phyloP scores from a whole-genome alignment of 1,284 basidiomycete genomes.

The Spongispora temasekensis region DNA sequence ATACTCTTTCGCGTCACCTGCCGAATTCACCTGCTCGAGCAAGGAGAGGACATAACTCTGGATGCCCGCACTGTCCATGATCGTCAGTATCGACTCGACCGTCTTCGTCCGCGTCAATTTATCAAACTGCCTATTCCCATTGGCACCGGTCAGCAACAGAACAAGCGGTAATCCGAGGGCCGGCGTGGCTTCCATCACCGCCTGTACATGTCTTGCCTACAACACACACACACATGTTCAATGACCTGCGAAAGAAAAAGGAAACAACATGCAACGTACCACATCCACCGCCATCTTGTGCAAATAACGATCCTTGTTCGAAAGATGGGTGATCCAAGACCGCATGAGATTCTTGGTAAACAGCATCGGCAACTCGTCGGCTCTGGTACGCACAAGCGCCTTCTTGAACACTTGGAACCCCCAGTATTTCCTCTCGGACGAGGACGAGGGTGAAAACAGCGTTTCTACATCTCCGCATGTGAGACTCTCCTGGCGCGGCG shows the following conservation, averaged over 20 bases:
- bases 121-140: conserved; percentile 91
- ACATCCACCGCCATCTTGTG: conserved; percentile 87
- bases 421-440: conserved; percentile 91
- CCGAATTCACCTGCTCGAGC: conserved; percentile 60
- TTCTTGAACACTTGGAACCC: conserved; percentile 92
- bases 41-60: conserved; percentile 78
- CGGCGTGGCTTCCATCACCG: conserved; percentile 76
- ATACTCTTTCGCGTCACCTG: conserved; percentile 45
- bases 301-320: conserved; percentile 83
- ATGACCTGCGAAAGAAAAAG: background rate
- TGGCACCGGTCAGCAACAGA: conserved; percentile 82
- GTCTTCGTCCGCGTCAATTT: conserved; percentile 92
- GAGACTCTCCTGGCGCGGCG: too few relatives aligned
- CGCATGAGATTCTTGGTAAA: conserved; percentile 98
- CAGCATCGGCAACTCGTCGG: conserved; percentile 76
- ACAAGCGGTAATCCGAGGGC: conserved; percentile 85
- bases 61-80: conserved; percentile 77
- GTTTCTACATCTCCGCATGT: conserved; percentile 65
- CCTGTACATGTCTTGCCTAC: conserved; percentile 75
- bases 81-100: conserved; percentile 81
- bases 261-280: conserved; percentile 44
- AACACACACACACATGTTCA: conserved; percentile 4
- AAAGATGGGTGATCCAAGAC: conserved; percentile 94
- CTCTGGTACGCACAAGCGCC: conserved; percentile 69
- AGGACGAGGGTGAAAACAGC: conserved; percentile 82